These are phyloP conservation scores for Ogataea pilisensis DNA, from an alignment of 805 yeast genomes.

Conservation along the genomic window DNA sequence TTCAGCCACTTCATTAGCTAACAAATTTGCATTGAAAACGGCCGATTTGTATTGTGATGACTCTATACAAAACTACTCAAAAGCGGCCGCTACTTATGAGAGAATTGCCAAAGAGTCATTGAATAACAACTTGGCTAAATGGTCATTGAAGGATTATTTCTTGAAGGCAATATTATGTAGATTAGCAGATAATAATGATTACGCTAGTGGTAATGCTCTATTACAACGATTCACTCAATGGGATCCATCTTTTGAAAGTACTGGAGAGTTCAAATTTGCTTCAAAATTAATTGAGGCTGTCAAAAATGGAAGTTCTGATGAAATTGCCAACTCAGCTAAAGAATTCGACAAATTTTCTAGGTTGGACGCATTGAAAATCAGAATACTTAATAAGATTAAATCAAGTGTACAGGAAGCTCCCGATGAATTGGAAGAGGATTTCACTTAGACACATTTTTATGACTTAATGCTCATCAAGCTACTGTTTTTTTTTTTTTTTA, in stretches of 20 bases:
- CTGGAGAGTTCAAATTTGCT: constrained; percentile 72
- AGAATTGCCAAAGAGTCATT: constrained; percentile 71
- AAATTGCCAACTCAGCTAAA: constrained; percentile 65
- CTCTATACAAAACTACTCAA: constrained; percentile 56
- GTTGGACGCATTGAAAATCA: constrained; percentile 88
- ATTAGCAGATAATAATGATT: constrained; percentile 72
- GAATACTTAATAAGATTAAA: constrained; percentile 78
- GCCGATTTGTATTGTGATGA: constrained; percentile 82
- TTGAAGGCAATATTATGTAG: constrained; percentile 79
- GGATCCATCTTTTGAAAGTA: constrained; percentile 71
- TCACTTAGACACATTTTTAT: constrained; percentile 29
- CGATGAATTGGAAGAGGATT: constrained; percentile 32
- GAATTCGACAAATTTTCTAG: constrained; percentile 85
- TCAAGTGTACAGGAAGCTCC: constrained; percentile 32
- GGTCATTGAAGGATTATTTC: constrained; percentile 92
- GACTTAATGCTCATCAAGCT: not conserved
- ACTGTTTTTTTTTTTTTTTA: no score
- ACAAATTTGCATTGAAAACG: constrained; percentile 81
- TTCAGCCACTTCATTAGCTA: constrained; percentile 85
- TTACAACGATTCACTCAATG: constrained; percentile 58
- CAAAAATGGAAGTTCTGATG: constrained; percentile 74
- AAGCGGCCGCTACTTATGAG: constrained; percentile 76
- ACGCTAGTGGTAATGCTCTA: constrained; percentile 78
- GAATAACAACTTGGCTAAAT: constrained; percentile 71
- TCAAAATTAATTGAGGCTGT: constrained; percentile 68